Conservation (phyloP, 2,329 filamentous ascomycete genomes). For the Pestalotiopsis sp. region DNA sequence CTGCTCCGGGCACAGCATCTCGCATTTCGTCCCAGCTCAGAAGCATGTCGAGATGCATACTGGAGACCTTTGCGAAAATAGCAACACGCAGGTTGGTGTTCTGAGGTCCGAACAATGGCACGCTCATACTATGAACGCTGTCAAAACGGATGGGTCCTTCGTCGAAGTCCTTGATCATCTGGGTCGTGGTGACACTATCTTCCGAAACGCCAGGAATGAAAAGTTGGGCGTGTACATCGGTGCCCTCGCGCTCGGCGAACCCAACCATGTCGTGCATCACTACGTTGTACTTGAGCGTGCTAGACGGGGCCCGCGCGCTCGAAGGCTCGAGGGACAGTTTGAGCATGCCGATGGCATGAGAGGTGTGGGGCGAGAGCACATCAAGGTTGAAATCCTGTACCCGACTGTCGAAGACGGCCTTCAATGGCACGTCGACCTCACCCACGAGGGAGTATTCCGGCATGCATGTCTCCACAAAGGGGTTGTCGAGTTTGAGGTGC, state of each 20-base stretch:
- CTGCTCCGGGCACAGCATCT: constrained; percentile 68
- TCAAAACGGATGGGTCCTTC: constrained; percentile 92
- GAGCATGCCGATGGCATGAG: constrained; percentile 86
- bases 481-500: constrained; percentile 90
- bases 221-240: constrained; percentile 94
- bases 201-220: constrained; percentile 91
- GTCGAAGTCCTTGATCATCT: constrained; percentile 92
- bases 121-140: constrained; percentile 97
- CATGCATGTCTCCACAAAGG: constrained; percentile 89
- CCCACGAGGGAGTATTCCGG: constrained; percentile 91
- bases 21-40: constrained; percentile 99
- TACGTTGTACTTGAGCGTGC: constrained; percentile 95
- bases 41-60: constrained; percentile 95
- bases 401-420: constrained; percentile 89
- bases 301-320: constrained; percentile 86
- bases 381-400: constrained; percentile 95
- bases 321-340: constrained; percentile 92
- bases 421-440: constrained; percentile 88
- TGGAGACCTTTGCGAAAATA: constrained; percentile 87
- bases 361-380: constrained; percentile 89
- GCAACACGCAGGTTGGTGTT: constrained; percentile 81
- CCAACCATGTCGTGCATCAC: constrained; percentile 96
- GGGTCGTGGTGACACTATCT: constrained; percentile 90
- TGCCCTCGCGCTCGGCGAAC: constrained; percentile 94
- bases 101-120: constrained; percentile 76